Evolutionary conservation across 2,329 filamentous ascomycete species (phyloP).

Genomic region (Penicillium italicum): DNA sequence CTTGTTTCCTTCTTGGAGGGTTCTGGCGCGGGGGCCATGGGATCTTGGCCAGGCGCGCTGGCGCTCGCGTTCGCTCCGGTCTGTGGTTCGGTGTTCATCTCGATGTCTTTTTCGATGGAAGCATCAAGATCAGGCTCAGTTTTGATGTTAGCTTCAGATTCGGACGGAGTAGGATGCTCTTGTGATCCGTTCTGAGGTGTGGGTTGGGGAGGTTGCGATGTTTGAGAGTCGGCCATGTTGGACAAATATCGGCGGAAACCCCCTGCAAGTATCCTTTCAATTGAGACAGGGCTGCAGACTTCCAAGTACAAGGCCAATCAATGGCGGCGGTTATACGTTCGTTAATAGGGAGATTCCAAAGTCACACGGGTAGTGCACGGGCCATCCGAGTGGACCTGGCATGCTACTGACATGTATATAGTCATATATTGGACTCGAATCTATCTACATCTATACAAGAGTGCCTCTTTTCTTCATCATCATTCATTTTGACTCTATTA

Average conservation of each 20-base stretch:
- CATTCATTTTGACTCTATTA: not conserved
- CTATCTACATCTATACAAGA: not conserved
- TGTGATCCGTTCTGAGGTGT: constrained; percentile 20
- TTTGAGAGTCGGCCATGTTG: constrained; percentile 37
- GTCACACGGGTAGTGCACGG: constrained; percentile 11
- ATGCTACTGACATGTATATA: too few relatives aligned
- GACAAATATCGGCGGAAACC: constrained; percentile 14
- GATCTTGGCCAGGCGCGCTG: constrained; percentile 33
- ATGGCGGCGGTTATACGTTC: not conserved
- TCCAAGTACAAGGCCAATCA: constrained; percentile 8
- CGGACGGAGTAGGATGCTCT: constrained; percentile 21
- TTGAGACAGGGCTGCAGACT: constrained; percentile 14
- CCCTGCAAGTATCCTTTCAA: constrained; percentile 8
- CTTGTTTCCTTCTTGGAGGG: constrained; percentile 87
- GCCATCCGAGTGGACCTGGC: not conserved
- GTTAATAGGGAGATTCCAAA: constrained; percentile 6
- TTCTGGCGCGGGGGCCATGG: constrained; percentile 49
- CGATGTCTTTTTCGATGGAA: constrained; percentile 38
- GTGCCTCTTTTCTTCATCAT: not conserved
- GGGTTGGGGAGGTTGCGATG: constrained; percentile 16
- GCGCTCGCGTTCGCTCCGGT: constrained; percentile 8
- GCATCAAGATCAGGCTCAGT: constrained; percentile 31
- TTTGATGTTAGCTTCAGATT: constrained; percentile 18
- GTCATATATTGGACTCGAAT: not conserved
- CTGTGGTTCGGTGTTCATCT: constrained; percentile 30